These are phyloP conservation scores for Sarocladium kiliense DNA, from an alignment of 2,329 filamentous ascomycete species.

Conservation along the genomic window DNA sequence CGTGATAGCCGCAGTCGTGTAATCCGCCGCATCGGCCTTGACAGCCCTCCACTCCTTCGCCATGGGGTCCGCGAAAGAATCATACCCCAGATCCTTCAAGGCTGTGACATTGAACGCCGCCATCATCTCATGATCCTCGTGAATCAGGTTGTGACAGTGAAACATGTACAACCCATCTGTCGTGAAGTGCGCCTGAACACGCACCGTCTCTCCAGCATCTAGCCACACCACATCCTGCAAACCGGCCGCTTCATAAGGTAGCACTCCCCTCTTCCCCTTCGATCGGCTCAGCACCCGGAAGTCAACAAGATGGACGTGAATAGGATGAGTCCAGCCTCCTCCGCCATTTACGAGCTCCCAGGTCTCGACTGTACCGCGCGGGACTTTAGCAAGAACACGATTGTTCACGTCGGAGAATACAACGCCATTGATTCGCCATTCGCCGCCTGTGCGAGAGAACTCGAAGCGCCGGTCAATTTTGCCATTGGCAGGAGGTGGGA, in stretches of 20 bases:
- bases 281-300: conserved; percentile 47
- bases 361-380: conserved; percentile 40
- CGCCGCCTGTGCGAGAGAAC: conserved; percentile 36
- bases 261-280: conserved; percentile 34
- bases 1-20: not conserved
- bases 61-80: conserved; percentile 17
- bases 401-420: conserved; percentile 36
- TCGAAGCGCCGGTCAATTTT: conserved; percentile 37
- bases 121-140: conserved; percentile 43
- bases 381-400: conserved; percentile 42
- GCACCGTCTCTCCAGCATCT: conserved; percentile 42
- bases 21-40: not conserved
- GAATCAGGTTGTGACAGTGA: conserved; percentile 41
- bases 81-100: conserved; percentile 32
- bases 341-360: conserved; percentile 46
- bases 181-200: conserved; percentile 44
- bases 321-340: conserved; percentile 47
- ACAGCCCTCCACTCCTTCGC: conserved; percentile 4
- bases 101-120: conserved; percentile 38
- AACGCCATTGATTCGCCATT: conserved; percentile 49
- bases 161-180: conserved; percentile 41
- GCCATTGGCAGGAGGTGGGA: conserved; percentile 26
- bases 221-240: conserved; percentile 56
- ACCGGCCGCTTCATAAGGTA: conserved; percentile 47
- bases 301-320: conserved; percentile 56